A percentile compares a stretch with the other conserved stretches of the same genome.
These are phyloP conservation scores for Pseudogymnoascus verrucosus DNA, from an alignment of 2,329 filamentous ascomycete genomes.

Conservation along the genomic window DNA sequence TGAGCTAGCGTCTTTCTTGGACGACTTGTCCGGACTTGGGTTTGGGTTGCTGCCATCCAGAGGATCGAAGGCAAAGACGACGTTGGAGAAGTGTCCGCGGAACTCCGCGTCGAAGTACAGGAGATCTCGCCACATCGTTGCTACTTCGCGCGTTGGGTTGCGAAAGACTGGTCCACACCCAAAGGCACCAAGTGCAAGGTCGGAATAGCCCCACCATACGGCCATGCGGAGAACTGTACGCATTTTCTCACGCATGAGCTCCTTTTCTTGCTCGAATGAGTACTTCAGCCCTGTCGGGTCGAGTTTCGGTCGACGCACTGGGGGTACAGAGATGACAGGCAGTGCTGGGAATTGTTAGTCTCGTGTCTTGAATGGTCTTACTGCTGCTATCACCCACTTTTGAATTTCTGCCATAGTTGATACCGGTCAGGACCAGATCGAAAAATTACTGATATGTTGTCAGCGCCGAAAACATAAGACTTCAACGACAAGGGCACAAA, in stretches of 20 bases:
- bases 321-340: constrained; percentile 67
- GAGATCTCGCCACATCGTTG: constrained; percentile 58
- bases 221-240: constrained; percentile 63
- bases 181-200: constrained; percentile 56
- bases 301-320: constrained; percentile 65
- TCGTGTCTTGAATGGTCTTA: neutral
- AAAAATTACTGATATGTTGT: constrained; percentile 49
- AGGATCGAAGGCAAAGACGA: constrained; percentile 59
- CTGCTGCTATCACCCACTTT: constrained; percentile 20
- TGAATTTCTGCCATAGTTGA: constrained; percentile 45
- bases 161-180: constrained; percentile 55
- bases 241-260: constrained; percentile 67
- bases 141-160: constrained; percentile 58
- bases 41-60: constrained; percentile 21
- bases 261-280: constrained; percentile 62
- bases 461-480: neutral
- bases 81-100: constrained; percentile 51
- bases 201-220: constrained; percentile 47
- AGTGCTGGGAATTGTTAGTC: constrained; percentile 33
- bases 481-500: neutral
- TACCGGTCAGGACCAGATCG: constrained; percentile 59
- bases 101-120: constrained; percentile 56
- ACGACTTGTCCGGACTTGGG: constrained; percentile 10
- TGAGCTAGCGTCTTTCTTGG: constrained; percentile 20
- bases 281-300: constrained; percentile 59